Conservation (phyloP, 2,329 filamentous ascomycete genomes). For the Epichloe aotearoae region DNA sequence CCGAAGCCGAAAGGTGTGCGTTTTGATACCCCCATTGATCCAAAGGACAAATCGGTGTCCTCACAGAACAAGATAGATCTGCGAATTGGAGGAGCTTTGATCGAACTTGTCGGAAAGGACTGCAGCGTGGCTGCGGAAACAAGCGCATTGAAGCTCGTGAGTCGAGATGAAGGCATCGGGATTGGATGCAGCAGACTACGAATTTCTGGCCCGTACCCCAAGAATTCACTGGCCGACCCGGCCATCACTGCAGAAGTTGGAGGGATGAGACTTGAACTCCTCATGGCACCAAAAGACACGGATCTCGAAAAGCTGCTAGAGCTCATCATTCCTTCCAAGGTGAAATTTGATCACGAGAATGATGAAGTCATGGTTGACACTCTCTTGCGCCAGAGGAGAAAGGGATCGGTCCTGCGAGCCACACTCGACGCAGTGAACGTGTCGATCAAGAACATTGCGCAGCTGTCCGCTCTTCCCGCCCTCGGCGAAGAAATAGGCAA, state of each 20-base stretch:
- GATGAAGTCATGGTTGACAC: constrained; percentile 95
- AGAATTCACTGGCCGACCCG: constrained; percentile 38
- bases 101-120: constrained; percentile 64
- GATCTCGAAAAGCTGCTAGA: constrained; percentile 75
- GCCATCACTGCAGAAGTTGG: constrained; percentile 50
- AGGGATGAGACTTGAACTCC: constrained; percentile 59
- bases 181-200: constrained; percentile 65
- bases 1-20: constrained; percentile 42
- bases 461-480: constrained; percentile 53
- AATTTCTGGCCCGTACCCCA: constrained; percentile 55
- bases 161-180: constrained; percentile 58
- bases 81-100: constrained; percentile 60
- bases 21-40: constrained; percentile 40
- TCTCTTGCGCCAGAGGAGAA: constrained; percentile 69
- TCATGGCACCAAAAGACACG: constrained; percentile 57
- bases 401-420: constrained; percentile 69
- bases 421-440: constrained; percentile 52
- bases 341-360: constrained; percentile 72
- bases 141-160: constrained; percentile 69
- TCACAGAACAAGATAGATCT: constrained; percentile 58
- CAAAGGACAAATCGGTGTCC: constrained; percentile 31
- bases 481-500: constrained; percentile 70
- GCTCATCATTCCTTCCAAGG: constrained; percentile 80
- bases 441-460: constrained; percentile 47
- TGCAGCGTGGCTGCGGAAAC: constrained; percentile 64